Evolutionary conservation across 164 flowering plant genomes (phyloP).

Genomic region (Aristolochia contorta): DNA sequence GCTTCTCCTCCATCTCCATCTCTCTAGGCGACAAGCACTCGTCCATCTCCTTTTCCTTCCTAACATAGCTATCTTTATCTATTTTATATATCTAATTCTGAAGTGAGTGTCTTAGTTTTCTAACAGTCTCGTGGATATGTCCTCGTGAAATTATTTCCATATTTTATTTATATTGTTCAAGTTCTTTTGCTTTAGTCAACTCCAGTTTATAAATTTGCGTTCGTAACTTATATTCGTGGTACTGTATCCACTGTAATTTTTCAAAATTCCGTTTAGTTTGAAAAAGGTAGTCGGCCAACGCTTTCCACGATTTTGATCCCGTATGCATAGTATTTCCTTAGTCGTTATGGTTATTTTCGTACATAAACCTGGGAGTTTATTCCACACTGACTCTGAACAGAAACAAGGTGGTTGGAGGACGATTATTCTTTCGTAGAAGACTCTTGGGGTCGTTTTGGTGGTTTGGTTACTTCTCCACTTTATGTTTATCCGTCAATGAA

Average conservation of each 20-base stretch:
- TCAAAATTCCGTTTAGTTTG: not conserved
- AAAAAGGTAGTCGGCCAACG: not conserved
- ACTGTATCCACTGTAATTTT: not conserved
- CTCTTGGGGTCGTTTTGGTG: conserved; percentile 78
- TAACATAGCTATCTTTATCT: too few species aligned
- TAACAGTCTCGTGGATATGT: too few species aligned
- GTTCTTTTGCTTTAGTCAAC: too few species aligned
- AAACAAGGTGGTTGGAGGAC: conserved; percentile 14
- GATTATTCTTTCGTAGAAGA: conserved; percentile 52
- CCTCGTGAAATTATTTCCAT: too few species aligned
- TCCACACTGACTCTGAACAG: not conserved
- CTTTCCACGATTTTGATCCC: not conserved
- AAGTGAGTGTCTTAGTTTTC: too few species aligned
- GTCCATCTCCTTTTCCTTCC: too few species aligned
- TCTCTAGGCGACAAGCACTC: too few species aligned
- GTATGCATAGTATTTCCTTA: not conserved
- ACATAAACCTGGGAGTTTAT: too few species aligned
- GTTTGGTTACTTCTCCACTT: conserved; percentile 76
- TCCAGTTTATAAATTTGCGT: not conserved
- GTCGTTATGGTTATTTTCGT: not conserved
- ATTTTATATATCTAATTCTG: too few species aligned
- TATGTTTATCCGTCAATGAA: conserved; percentile 83
- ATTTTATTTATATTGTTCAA: too few species aligned
- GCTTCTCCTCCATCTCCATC: too few species aligned
- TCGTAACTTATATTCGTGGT: not conserved